Conservation (phyloP, 352 stramenopile genomes). For the Phytopythium kandeliae region DNA sequence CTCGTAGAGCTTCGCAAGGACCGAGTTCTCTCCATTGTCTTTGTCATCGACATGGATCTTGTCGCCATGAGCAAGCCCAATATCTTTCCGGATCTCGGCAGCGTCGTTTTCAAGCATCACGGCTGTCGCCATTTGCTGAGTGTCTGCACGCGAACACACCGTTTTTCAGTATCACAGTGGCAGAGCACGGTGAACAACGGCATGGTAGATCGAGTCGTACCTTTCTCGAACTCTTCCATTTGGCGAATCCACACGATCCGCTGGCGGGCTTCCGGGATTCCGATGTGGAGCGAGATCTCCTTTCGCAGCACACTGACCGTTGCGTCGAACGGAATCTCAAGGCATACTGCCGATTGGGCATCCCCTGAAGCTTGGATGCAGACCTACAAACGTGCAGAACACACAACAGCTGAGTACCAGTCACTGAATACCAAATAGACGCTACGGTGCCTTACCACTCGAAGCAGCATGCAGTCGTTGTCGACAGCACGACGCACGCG, state of each 20-base stretch:
- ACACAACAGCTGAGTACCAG: too few species aligned
- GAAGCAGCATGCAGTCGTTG: constrained; percentile 83
- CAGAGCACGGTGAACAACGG: too few species aligned
- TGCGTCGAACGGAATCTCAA: constrained; percentile 79
- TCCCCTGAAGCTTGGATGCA: constrained; percentile 83
- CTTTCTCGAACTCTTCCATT: constrained; percentile 78
- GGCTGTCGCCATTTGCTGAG: constrained; percentile 55
- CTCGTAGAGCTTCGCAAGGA: constrained; percentile 75
- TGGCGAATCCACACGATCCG: constrained; percentile 89
- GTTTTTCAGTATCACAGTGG: too few species aligned
- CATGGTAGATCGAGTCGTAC: constrained; percentile 18
- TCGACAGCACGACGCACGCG: constrained; percentile 77
- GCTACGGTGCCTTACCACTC: constrained; percentile 44
- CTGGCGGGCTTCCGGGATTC: constrained; percentile 74
- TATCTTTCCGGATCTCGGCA: constrained; percentile 68
- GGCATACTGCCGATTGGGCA: constrained; percentile 64
- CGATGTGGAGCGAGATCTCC: constrained; percentile 76
- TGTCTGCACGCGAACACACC: constrained; percentile 30
- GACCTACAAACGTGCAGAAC: constrained; percentile 30
- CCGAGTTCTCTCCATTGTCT: constrained; percentile 67
- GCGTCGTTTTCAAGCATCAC: constrained; percentile 66
- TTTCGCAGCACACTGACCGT: constrained; percentile 65
- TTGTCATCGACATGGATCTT: constrained; percentile 88
- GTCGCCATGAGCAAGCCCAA: constrained; percentile 81
- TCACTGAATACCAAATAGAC: not conserved